These are phyloP conservation scores for apple (Malus domestica) DNA, from an alignment of 306 rosid genomes.

Conservation along the genomic window ASM211411v1 NC_041790.1:10769001-10769500, in stretches of 20 bases:
- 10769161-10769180: neutral
- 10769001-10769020: neutral
- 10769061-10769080: neutral
- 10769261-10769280: neutral
- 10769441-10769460: too few relatives aligned
- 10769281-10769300: neutral
- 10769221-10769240: neutral
- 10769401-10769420: neutral
- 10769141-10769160: neutral
- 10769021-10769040: neutral
- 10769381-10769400: neutral
- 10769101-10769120: constrained; percentile 10
- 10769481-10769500: too few relatives aligned
- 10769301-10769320: neutral
- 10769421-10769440: too few relatives aligned
- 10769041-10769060: neutral
- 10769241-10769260: neutral
- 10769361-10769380: neutral
- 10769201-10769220: neutral
- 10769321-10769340: neutral
- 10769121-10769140: neutral
- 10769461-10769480: too few relatives aligned
- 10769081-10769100: neutral
- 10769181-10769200: constrained; percentile 1
- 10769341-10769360: neutral